A percentile compares a stretch with the other conserved stretches of the same genome.
phyloP scores from a whole-genome alignment of 176 grass and related monocot species.

The Cenchrus fungigraminus region DNA sequence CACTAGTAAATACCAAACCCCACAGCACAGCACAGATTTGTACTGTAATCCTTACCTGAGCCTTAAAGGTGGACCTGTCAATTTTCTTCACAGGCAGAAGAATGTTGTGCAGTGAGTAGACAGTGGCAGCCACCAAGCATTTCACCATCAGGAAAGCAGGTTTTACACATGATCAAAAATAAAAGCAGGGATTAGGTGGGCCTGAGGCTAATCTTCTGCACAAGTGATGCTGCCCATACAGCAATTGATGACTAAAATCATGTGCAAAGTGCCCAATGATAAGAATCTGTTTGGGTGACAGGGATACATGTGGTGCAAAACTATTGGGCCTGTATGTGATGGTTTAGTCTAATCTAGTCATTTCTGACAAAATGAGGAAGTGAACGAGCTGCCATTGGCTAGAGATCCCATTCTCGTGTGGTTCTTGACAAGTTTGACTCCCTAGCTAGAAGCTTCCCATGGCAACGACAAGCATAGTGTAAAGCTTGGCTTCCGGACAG shows the following conservation, averaged over 20 bases:
- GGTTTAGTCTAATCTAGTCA: conserved; percentile 27
- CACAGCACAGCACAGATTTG: background rate
- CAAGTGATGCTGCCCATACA: conserved; percentile 3
- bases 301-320: conserved; percentile 43
- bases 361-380: background rate
- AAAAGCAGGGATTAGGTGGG: conserved; percentile 43
- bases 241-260: conserved; percentile 26
- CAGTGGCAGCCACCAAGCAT: conserved; percentile 26
- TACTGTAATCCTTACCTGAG: conserved; percentile 15
- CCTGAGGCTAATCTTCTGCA: conserved; percentile 27
- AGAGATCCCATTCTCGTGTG: background rate
- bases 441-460: background rate
- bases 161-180: conserved; percentile 26
- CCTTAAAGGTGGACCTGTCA: conserved; percentile 17
- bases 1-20: background rate
- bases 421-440: background rate
- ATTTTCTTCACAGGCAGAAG: conserved; percentile 41
- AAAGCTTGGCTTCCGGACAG: background rate
- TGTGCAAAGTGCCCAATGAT: conserved; percentile 39
- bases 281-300: conserved; percentile 41
- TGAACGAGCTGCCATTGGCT: background rate
- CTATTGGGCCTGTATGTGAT: conserved; percentile 1
- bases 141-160: conserved; percentile 5
- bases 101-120: conserved; percentile 41
- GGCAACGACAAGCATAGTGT: background rate